These are phyloP conservation scores for Mycosphaerella arachidis DNA, from an alignment of 2,329 filamentous ascomycete species.

Conservation along the genomic window DNA sequence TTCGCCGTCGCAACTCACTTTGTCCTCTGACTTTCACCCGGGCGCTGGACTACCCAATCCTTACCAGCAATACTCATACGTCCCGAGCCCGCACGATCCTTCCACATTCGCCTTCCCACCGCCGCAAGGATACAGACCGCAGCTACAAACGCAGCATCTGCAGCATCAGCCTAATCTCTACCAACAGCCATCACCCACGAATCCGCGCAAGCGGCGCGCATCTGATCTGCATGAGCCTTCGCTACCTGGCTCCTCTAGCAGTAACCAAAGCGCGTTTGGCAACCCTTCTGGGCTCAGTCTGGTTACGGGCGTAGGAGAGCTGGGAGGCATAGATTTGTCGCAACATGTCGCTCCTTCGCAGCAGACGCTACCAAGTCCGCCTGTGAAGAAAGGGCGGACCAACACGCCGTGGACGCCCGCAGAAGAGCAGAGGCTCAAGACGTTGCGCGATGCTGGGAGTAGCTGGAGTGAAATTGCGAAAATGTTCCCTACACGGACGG, in stretches of 20 bases:
- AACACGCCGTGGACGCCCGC: constrained; percentile 97
- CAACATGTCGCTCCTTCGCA: constrained; percentile 28
- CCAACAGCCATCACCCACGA: constrained; percentile 31
- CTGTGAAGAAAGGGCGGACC: constrained; percentile 89
- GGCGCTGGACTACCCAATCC: constrained; percentile 25
- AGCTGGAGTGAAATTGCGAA: constrained; percentile 99
- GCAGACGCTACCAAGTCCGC: constrained; percentile 40
- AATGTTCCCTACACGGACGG: constrained; percentile 89
- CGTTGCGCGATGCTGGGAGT: constrained; percentile 86
- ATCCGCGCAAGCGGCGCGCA: constrained; percentile 34
- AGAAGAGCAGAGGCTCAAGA: constrained; percentile 87
- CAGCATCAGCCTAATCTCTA: constrained; percentile 35
- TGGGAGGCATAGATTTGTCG: constrained; percentile 10
- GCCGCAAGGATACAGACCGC: constrained; percentile 26
- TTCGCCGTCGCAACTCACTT: constrained; percentile 34
- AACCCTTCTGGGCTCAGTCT: constrained; percentile 24
- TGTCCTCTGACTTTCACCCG: constrained; percentile 28
- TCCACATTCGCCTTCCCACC: constrained; percentile 26
- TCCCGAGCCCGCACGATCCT: constrained; percentile 27
- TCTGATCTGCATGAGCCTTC: constrained; percentile 31
- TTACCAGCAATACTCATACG: constrained; percentile 30
- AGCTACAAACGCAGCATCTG: constrained; percentile 31
- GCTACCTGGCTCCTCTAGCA: constrained; percentile 29
- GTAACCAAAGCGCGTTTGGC: constrained; percentile 27
- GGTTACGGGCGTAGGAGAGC: constrained; percentile 17